Evolutionary conservation across 1,284 basidiomycete genomes (phyloP).

Genomic region (Cryptococcus sp.): DNA sequence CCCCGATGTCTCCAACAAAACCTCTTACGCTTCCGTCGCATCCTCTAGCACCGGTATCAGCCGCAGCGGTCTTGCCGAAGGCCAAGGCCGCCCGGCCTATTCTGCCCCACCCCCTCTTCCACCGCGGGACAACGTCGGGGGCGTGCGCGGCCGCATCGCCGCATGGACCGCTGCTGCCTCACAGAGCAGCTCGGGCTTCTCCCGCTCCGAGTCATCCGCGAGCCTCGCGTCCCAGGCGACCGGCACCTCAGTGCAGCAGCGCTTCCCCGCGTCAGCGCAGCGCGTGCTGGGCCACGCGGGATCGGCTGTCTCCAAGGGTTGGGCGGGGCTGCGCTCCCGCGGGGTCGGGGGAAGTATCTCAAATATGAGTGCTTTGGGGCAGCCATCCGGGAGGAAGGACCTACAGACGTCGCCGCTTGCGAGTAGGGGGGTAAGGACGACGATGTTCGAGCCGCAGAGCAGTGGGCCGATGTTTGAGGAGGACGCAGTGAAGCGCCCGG

Average conservation of each 20-base stretch:
- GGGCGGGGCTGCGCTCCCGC: constrained; percentile 40
- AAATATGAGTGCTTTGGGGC: constrained; percentile 22
- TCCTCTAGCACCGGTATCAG: constrained; percentile 21
- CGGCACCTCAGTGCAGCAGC: constrained; percentile 17
- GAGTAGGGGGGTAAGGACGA: constrained; percentile 4
- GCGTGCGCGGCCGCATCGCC: constrained; percentile 27
- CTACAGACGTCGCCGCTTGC: constrained; percentile 23
- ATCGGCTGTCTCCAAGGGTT: constrained; percentile 41
- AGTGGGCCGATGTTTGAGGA: constrained; percentile 25
- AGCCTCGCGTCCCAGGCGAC: constrained; percentile 27
- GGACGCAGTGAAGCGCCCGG: constrained; percentile 26
- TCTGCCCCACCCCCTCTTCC: constrained; percentile 26
- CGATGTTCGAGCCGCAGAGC: constrained; percentile 4
- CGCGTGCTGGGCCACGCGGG: constrained; percentile 41
- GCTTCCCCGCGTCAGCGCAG: constrained; percentile 35
- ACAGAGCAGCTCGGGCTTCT: constrained; percentile 17
- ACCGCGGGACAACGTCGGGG: constrained; percentile 27
- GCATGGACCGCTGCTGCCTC: constrained; percentile 37
- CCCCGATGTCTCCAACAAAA: constrained; percentile 19
- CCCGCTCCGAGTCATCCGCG: constrained; percentile 35
- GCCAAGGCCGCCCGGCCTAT: constrained; percentile 28
- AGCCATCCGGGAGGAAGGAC: constrained; percentile 11
- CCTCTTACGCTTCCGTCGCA: constrained; percentile 23
- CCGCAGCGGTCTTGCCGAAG: constrained; percentile 25
- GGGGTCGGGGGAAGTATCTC: constrained; percentile 42